Evolutionary conservation across 148 eudicot species (phyloP).

Genomic region (Vaccinium myrtillus): DNA sequence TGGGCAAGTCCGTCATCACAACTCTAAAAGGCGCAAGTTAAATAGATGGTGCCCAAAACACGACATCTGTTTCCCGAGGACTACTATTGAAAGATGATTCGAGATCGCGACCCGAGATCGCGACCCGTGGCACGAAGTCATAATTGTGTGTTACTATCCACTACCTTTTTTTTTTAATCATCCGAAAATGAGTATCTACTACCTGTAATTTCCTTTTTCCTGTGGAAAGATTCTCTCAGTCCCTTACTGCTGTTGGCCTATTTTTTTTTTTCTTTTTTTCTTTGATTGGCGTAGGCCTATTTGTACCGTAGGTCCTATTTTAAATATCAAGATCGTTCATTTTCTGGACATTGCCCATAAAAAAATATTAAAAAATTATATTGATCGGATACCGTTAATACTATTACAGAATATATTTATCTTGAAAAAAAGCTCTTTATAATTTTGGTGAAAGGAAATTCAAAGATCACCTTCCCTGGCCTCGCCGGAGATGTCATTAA

Average conservation of each 20-base stretch:
- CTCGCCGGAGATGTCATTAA: conserved; percentile 65
- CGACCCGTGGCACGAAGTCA: background rate
- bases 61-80: background rate
- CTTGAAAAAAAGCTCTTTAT: background rate
- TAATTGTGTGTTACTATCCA: background rate
- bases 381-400: background rate
- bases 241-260: too few species aligned
- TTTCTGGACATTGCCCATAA: background rate
- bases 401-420: background rate
- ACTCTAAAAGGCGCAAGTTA: background rate
- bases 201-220: background rate
- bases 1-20: background rate
- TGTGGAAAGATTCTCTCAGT: background rate
- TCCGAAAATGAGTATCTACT: background rate
- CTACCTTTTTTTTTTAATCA: too few species aligned
- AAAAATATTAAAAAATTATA: too few species aligned
- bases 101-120: background rate
- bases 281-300: background rate
- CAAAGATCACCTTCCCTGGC: conserved; percentile 49
- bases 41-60: background rate
- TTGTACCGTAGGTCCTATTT: background rate
- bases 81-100: background rate
- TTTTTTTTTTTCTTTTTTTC: too few species aligned
- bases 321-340: background rate
- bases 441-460: background rate